phyloP scores from a whole-genome alignment of 2,329 filamentous ascomycete species.

The Colletotrichum kahawae region DNA sequence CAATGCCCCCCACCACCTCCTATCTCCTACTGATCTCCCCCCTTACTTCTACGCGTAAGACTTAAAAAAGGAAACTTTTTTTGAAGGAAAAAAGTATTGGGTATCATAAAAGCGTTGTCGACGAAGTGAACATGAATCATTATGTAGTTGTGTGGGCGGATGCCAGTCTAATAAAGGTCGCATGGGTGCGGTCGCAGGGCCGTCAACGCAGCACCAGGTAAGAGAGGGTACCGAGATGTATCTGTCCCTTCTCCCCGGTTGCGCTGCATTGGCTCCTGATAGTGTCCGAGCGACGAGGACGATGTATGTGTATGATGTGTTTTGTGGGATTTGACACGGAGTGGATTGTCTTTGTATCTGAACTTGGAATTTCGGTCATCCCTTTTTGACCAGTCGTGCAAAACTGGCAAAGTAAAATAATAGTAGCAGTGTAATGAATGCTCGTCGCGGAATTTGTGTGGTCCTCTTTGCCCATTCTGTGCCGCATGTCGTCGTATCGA shows the following conservation, averaged over 20 bases:
- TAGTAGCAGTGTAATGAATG: slow-evolving; percentile 14
- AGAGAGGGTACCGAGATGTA: not conserved
- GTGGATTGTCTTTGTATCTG: slow-evolving; percentile 20
- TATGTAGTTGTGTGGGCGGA: not conserved
- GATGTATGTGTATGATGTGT: not conserved
- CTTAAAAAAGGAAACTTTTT: not conserved
- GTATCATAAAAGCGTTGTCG: not conserved
- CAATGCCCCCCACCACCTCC: not conserved
- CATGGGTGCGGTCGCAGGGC: not conserved
- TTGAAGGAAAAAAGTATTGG: not conserved
- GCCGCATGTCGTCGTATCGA: slow-evolving; percentile 13
- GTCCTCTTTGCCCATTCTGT: slow-evolving; percentile 2
- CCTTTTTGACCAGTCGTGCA: slow-evolving; percentile 6
- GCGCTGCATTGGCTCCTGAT: not conserved
- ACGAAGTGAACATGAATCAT: not conserved
- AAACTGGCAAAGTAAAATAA: not conserved
- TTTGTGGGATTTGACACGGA: slow-evolving; percentile 1
- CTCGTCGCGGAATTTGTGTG: not conserved
- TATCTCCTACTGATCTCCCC: not conserved
- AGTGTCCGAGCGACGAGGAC: not conserved
- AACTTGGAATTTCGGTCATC: slow-evolving; percentile 1
- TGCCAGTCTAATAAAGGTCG: not conserved
- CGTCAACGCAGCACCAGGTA: not conserved
- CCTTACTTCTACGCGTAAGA: not conserved
- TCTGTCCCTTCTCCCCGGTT: not conserved